These are phyloP conservation scores for Saccharomycopsis javanensis DNA, from an alignment of 805 yeast genomes.

Conservation along the genomic window DNA sequence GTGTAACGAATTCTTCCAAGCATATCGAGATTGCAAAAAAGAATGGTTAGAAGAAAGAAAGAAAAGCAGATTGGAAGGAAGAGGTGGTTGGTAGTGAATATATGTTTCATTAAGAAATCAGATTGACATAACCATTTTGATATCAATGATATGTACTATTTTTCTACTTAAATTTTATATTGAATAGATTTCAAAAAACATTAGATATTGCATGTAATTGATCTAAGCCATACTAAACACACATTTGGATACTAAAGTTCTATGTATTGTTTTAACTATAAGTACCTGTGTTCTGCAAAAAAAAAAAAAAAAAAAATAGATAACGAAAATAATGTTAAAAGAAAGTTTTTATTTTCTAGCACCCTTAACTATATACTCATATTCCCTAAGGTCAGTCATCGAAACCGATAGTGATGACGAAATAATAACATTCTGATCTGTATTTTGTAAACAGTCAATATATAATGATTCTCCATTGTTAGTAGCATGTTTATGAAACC, in stretches of 20 bases:
- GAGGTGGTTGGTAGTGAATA: constrained; percentile 6
- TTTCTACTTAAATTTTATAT: no score
- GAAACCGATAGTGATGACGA: not conserved
- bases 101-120: not conserved
- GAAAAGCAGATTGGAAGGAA: constrained; percentile 10
- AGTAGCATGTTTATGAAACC: constrained; percentile 51
- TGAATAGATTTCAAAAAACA: no score
- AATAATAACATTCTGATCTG: constrained; percentile 41
- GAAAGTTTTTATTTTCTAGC: not conserved
- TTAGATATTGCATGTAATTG: not conserved
- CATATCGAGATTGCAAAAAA: constrained; percentile 85
- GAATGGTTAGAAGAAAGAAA: constrained; percentile 47
- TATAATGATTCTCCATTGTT: constrained; percentile 35
- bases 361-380: not conserved
- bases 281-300: not conserved
- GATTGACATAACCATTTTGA: not conserved
- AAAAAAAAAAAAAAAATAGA: not conserved
- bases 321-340: no score
- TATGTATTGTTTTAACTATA: no score
- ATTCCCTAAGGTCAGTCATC: not conserved
- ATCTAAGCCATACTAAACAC: no score
- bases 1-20: constrained; percentile 79
- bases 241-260: no score
- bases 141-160: not conserved
- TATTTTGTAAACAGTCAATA: constrained; percentile 33